Base-by-base conservation (phyloP, 2,329 filamentous ascomycete genomes). In the Exophiala sideris region DNA sequence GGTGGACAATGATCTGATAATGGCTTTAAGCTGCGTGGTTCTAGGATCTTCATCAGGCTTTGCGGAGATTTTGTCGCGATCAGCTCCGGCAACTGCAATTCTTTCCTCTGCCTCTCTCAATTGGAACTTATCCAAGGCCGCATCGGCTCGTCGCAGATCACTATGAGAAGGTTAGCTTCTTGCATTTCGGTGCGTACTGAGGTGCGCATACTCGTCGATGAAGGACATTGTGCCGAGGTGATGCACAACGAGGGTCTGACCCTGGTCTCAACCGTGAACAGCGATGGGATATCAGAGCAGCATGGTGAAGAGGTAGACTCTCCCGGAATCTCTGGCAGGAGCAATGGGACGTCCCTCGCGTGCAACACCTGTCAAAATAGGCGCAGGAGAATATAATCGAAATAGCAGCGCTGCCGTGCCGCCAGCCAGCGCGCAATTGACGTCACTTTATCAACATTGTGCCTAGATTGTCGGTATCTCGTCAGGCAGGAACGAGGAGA, bases 1-100 rank as follows among this genome's bases (percentile, higher is more conserved):
- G 3, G 86, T 83, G 16, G 88, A 91, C 11, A 95, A 73, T 2
- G 83, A 76, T 69, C 86, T 86, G 64, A 89, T 82, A 50, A 91
- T 81, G 53, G 73, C 75, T 61, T 91, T 80, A 36, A 95, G 74
- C 68, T 70, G 52, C 64, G 67, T 50, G 68, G 67, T 58, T 68
- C 68, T 57, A 62, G 50, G 52, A 39, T 59, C 49, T 12, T 59
- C 59, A 7, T 58, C 36, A 14, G 59, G 46, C 2, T 54, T 38
- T 33, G 51, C 36, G 18, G 60, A 32, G 16, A 53, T 52, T 20
- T 48, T 44, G 34, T 52, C 42, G 35, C 53, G 50, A 29, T 36
- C 33, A 39, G 39, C 20, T 34, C 41, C 12, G 46, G 57, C 21
- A 38, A 35, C 35, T 20, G 56, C 52, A 18, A 50, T 45, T 45